Evolutionary conservation across 1,284 basidiomycete species (phyloP), one percentile per base, ranked within the genome.

Genomic region (Ustilago vetiveriae): DNA sequence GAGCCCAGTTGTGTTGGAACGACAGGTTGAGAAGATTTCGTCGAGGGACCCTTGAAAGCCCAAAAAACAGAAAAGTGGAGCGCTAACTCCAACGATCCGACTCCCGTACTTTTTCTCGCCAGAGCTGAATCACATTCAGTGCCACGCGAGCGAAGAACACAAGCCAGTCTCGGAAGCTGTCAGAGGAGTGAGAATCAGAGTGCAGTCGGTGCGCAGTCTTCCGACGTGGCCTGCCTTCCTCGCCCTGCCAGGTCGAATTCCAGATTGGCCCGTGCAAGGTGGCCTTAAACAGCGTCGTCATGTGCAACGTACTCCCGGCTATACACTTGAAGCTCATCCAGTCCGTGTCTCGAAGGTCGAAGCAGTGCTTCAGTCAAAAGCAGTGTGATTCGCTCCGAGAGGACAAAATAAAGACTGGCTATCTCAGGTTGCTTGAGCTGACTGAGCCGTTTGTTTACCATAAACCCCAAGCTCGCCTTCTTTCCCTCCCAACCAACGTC

Each of bases 241-340:
- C n/a, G n/a, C n/a, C n/a, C n/a, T n/a, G n/a, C n/a, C n/a, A n/a
- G 27, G 44, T 19, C 27, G 7, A 29, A 29, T 37, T 42, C n/a
- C 29, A 29, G 21, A 30, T 33, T 59, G 57, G 57, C 23, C 38
- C 57, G 57, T 59, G 57, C 56, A 42, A n/a, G n/a, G n/a, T n/a
- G 41, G 23, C 16, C 16, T 16, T 8, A 6, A 11, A 3, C 19
- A 19, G 43, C 44, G 19, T 36, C 32, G 32, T 40, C 39, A n/a
- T n/a, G n/a, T n/a, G n/a, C n/a, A n/a, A n/a, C n/a, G n/a, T n/a
- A n/a, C n/a, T n/a, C n/a, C 22, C 43, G 51, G 51, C 37, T 45
- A 53, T 53, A 33, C 42, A 33, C 42, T 6, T 29, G 27, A 13
- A 6, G 27, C 27, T 6, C 7, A 29, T 29, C 27, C 7, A 6